Percentiles rank a stretch among this genome's conserved stretches.
These are phyloP conservation scores for Zanthoxylum bungeanum DNA, from an alignment of 345 rosid species.

Conservation along the genomic window DNA sequence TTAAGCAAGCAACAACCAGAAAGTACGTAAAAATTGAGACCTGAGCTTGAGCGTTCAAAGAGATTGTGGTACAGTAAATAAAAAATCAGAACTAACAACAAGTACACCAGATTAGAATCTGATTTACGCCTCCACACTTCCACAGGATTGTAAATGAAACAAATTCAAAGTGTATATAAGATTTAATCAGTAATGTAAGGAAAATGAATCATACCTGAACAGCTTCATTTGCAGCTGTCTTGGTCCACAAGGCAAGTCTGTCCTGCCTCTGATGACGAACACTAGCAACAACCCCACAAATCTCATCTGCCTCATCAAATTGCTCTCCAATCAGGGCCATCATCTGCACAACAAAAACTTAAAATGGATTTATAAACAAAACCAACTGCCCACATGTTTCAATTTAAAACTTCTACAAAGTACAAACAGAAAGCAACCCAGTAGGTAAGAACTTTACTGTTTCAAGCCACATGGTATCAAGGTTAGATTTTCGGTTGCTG, in stretches of 20 bases:
- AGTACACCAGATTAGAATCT: too few species aligned
- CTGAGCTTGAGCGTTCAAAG: not conserved
- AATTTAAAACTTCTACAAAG: not conserved
- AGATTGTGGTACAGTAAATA: not conserved
- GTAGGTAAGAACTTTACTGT: conserved; percentile 42
- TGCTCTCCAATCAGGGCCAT: conserved; percentile 98
- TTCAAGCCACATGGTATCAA: conserved; percentile 85
- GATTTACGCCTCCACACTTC: not conserved
- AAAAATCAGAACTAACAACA: too few species aligned
- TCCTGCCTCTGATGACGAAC: conserved; percentile 80
- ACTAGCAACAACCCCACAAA: conserved; percentile 93
- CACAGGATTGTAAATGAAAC: conserved; percentile 3
- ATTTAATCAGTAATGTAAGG: not conserved
- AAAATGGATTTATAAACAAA: conserved; percentile 10
- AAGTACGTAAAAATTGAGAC: not conserved
- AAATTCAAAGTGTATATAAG: not conserved
- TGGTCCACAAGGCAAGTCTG: conserved; percentile 89
- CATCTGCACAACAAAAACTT: conserved; percentile 39
- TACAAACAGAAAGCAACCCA: not conserved
- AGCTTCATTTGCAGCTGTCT: conserved; percentile 88
- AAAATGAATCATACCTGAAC: conserved; percentile 60
- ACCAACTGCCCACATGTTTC: not conserved
- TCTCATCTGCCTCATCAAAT: conserved; percentile 83
- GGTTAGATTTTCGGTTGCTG: conserved; percentile 40
- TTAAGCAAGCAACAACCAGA: not conserved